Percentiles rank a stretch among this genome's conserved stretches.
Evolutionary conservation across 352 stramenopile species (phyloP).

Genomic region (Globisporangium cylindrosporum): DNA sequence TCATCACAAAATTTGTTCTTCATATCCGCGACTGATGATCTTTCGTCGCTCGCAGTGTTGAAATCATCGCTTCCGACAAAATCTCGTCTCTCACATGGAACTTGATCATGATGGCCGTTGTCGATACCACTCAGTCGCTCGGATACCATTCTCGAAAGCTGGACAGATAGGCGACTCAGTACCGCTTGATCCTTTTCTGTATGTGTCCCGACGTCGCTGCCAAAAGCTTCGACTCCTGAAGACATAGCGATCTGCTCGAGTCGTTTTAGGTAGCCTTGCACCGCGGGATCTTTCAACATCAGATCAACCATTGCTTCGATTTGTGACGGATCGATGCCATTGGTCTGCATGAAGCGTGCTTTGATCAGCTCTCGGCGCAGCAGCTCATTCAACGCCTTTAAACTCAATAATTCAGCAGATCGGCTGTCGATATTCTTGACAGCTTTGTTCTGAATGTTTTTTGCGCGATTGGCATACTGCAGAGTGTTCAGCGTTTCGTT

Average conservation of each 20-base stretch:
- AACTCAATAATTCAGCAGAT: slow-evolving; percentile 62
- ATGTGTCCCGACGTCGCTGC: neutral
- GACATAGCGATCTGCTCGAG: slow-evolving; percentile 48
- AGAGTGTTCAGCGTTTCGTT: slow-evolving; percentile 83
- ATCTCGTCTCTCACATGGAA: neutral
- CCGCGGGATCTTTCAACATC: slow-evolving; percentile 42
- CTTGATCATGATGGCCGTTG: neutral
- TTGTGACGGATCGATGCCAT: slow-evolving; percentile 19
- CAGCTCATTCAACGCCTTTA: slow-evolving; percentile 68
- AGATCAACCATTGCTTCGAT: slow-evolving; percentile 34
- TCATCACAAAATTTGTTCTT: slow-evolving; percentile 23
- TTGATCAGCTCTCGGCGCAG: slow-evolving; percentile 70
- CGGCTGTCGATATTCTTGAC: slow-evolving; percentile 87
- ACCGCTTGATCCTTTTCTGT: slow-evolving; percentile 8
- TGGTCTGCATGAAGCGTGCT: slow-evolving; percentile 33
- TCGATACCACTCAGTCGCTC: neutral
- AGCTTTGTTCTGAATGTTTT: slow-evolving; percentile 89
- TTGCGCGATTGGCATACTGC: slow-evolving; percentile 84
- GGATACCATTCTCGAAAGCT: slow-evolving; percentile 12
- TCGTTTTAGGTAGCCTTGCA: slow-evolving; percentile 51
- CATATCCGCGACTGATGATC: slow-evolving; percentile 35
- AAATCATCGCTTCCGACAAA: slow-evolving; percentile 12
- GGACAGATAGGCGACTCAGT: slow-evolving; percentile 6
- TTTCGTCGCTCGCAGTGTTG: slow-evolving; percentile 32
- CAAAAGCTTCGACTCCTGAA: slow-evolving; percentile 9